Conservation (phyloP, 1,284 basidiomycete species). For the Earliella scabrosa region DNA sequence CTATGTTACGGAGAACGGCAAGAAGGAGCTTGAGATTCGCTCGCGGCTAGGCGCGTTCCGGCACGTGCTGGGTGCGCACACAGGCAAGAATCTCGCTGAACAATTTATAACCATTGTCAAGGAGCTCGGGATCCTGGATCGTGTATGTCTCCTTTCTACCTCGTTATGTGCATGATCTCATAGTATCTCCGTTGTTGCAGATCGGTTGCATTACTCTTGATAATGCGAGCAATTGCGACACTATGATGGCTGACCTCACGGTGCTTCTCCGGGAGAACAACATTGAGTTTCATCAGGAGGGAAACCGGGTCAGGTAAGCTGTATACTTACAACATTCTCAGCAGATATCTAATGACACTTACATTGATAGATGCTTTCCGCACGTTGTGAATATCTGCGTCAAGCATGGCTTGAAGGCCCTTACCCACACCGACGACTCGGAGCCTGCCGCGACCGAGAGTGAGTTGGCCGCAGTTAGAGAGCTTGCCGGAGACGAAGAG, state of each 20-base stretch:
- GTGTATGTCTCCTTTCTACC: conserved; percentile 9
- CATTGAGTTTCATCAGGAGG: conserved; percentile 28
- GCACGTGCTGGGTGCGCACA: conserved; percentile 16
- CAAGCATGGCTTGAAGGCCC: conserved; percentile 26
- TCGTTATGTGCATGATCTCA: not conserved
- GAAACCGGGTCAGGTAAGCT: conserved; percentile 28
- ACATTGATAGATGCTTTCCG: conserved; percentile 36
- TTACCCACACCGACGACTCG: not conserved
- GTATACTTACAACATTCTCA: not conserved
- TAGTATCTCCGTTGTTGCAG: conserved; percentile 13
- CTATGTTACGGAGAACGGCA: conserved; percentile 1
- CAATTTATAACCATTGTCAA: conserved; percentile 14
- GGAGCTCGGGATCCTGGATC: conserved; percentile 11
- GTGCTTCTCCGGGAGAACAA: conserved; percentile 4
- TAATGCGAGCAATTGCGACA: conserved; percentile 31
- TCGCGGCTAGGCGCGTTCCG: conserved; percentile 22
- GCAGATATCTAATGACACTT: too few species aligned
- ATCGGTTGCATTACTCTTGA: conserved; percentile 28
- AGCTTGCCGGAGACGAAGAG: not conserved
- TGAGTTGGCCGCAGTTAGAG: not conserved
- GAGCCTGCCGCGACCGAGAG: not conserved
- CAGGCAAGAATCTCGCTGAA: conserved; percentile 20
- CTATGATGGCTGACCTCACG: conserved; percentile 27
- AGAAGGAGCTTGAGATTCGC: not conserved
- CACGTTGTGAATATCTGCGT: conserved; percentile 38